phyloP scores from a whole-genome alignment of 192 early-diverging fungal species.

The Backusella liffmaniae region DNA sequence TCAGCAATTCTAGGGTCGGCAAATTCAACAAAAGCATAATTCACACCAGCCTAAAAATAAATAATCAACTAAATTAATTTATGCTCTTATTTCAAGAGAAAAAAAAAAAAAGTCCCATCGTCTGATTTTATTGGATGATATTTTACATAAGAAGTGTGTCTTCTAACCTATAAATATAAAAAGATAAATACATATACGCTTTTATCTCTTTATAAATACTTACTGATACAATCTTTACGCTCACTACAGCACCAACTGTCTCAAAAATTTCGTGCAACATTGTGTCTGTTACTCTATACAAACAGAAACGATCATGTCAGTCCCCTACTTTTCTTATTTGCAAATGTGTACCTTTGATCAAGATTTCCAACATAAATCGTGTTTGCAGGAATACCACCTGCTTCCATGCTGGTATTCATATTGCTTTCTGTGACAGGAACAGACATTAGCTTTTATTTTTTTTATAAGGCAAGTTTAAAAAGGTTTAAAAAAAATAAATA shows the following conservation, averaged over 20 bases:
- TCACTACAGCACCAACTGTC: slow-evolving; percentile 56
- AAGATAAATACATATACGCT: not conserved
- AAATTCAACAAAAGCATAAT: slow-evolving; percentile 92
- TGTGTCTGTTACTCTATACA: slow-evolving; percentile 26
- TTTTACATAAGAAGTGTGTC: slow-evolving; percentile 27
- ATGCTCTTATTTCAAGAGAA: not conserved
- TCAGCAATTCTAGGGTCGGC: slow-evolving; percentile 69
- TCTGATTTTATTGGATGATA: not conserved
- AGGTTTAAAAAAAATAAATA: no score
- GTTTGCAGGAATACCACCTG: slow-evolving; percentile 33
- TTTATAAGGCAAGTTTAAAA: not conserved
- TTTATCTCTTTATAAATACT: slow-evolving; percentile 50
- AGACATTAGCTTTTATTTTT: not conserved
- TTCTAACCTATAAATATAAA: slow-evolving; percentile 16
- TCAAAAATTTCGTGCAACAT: slow-evolving; percentile 74
- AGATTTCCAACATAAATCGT: slow-evolving; percentile 86
- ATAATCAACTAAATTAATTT: slow-evolving; percentile 4
- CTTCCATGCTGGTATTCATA: not conserved
- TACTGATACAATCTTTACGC: slow-evolving; percentile 81
- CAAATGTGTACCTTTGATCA: slow-evolving; percentile 56
- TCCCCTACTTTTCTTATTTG: not conserved
- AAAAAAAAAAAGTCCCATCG: not conserved
- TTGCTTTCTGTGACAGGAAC: not conserved
- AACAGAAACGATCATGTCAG: not conserved
- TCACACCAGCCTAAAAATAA: slow-evolving; percentile 56